Evolutionary conservation across 2,329 filamentous ascomycete genomes (phyloP).

Genomic region (Parascedosporium putredinis): DNA sequence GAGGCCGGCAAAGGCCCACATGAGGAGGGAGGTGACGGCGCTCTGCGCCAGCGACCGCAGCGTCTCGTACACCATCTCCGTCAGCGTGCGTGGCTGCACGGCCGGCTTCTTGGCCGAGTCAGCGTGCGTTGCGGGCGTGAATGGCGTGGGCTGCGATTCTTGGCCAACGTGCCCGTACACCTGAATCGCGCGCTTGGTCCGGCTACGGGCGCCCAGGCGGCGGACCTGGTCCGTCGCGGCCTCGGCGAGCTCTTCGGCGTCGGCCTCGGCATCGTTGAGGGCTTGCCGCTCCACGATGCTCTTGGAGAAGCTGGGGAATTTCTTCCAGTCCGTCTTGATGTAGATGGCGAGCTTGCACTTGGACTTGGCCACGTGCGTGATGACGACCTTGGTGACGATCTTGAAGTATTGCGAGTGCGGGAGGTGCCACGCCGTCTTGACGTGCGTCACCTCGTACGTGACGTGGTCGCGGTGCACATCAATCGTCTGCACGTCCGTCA

Average conservation of each 20-base stretch:
- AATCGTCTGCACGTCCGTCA: constrained; percentile 77
- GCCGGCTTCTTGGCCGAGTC: constrained; percentile 43
- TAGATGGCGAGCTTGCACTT: constrained; percentile 87
- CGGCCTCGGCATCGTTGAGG: constrained; percentile 60
- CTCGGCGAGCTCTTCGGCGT: constrained; percentile 65
- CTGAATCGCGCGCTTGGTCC: constrained; percentile 67
- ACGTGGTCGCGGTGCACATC: constrained; percentile 71
- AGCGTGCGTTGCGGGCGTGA: constrained; percentile 35
- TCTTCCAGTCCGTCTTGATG: constrained; percentile 78
- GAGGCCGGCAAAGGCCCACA: constrained; percentile 60
- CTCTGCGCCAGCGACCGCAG: constrained; percentile 65
- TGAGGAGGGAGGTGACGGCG: constrained; percentile 63
- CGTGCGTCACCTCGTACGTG: constrained; percentile 54
- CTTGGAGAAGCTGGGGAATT: constrained; percentile 50
- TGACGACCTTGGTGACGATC: constrained; percentile 80
- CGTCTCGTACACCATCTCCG: constrained; percentile 62
- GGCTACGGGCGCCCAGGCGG: constrained; percentile 60
- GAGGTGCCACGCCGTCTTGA: constrained; percentile 68
- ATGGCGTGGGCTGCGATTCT: constrained; percentile 52
- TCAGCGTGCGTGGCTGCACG: constrained; percentile 52
- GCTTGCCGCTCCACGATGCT: constrained; percentile 59
- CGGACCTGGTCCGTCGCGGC: constrained; percentile 68
- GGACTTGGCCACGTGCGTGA: constrained; percentile 86
- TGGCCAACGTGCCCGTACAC: constrained; percentile 69
- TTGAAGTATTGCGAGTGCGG: constrained; percentile 72